Conservation (phyloP, 768 basidiomycete species). For the Kwoniella sp. region DNA sequence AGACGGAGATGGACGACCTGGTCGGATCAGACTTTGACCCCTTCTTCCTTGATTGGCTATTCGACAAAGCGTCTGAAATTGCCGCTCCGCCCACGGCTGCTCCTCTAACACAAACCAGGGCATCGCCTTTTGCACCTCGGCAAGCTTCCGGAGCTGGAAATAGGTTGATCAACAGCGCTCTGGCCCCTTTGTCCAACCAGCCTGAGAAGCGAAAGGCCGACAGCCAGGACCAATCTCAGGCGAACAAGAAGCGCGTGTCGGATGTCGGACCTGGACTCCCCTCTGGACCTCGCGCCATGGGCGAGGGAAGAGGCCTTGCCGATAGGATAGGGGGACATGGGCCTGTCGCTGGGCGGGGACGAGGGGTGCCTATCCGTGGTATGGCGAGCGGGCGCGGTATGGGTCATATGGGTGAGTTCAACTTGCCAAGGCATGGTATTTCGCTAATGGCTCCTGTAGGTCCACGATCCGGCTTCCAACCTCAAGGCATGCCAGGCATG, state of each 20-base stretch:
- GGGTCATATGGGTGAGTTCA: neutral
- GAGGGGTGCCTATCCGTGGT: conserved; percentile 17
- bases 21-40: conserved; percentile 29
- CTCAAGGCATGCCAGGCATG: conserved; percentile 14
- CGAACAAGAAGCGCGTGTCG: conserved; percentile 36
- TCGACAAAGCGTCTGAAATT: conserved; percentile 24
- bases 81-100: conserved; percentile 10
- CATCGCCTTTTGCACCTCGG: conserved; percentile 6
- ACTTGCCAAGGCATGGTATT: conserved; percentile 17
- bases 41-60: conserved; percentile 44
- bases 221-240: conserved; percentile 11
- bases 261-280: conserved; percentile 52
- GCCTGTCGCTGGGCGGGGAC: conserved; percentile 9
- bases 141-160: neutral
- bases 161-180: conserved; percentile 37
- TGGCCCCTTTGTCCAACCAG: conserved; percentile 31
- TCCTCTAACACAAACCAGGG: conserved; percentile 3
- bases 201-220: conserved; percentile 40
- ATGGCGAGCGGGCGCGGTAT: conserved; percentile 12
- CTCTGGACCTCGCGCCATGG: conserved; percentile 81
- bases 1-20: conserved; percentile 43
- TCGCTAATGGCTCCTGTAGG: too few species aligned
- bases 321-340: conserved; percentile 64
- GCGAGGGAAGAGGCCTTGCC: conserved; percentile 63
- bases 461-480: conserved; percentile 29